Conservation (phyloP, 1,284 basidiomycete species). For the Boletus coffeatus region DNA sequence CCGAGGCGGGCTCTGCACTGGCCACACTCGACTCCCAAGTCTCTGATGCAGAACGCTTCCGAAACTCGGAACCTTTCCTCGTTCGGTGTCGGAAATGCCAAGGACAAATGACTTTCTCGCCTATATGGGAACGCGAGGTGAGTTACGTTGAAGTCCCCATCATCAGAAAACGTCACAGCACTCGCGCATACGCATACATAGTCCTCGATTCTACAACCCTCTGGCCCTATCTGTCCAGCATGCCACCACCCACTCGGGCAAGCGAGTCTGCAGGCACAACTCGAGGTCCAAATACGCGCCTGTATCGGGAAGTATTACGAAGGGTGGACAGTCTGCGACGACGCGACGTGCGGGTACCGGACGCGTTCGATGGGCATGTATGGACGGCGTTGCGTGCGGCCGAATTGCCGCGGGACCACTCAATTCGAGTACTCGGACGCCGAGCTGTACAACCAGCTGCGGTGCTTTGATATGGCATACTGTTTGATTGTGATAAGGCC, state of each 20-base stretch:
- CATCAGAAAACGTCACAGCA: not conserved
- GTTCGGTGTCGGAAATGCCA: slow-evolving; percentile 76
- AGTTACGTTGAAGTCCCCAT: slow-evolving; percentile 14
- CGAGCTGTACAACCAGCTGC: slow-evolving; percentile 81
- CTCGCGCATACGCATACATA: slow-evolving; percentile 15
- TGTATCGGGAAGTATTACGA: slow-evolving; percentile 85
- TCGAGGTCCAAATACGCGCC: slow-evolving; percentile 80
- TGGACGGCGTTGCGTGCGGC: slow-evolving; percentile 71
- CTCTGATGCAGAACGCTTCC: slow-evolving; percentile 85
- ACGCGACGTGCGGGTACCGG: slow-evolving; percentile 75
- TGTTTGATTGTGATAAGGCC: slow-evolving; percentile 75
- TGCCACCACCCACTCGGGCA: slow-evolving; percentile 54
- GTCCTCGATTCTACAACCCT: slow-evolving; percentile 44
- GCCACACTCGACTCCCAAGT: slow-evolving; percentile 86
- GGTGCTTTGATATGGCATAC: slow-evolving; percentile 72
- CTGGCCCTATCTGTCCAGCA: slow-evolving; percentile 52
- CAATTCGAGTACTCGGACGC: slow-evolving; percentile 83
- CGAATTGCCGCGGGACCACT: slow-evolving; percentile 65
- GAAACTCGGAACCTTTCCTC: slow-evolving; percentile 62
- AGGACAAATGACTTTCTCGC: slow-evolving; percentile 56
- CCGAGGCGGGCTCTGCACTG: slow-evolving; percentile 66
- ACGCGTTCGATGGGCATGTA: slow-evolving; percentile 94
- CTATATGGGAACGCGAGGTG: slow-evolving; percentile 63
- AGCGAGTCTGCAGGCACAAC: slow-evolving; percentile 74
- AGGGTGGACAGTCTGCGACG: slow-evolving; percentile 85